Evolutionary conservation across 164 flowering plant species (phyloP).

Genomic region (Chloranthus sessilifolius): DNA sequence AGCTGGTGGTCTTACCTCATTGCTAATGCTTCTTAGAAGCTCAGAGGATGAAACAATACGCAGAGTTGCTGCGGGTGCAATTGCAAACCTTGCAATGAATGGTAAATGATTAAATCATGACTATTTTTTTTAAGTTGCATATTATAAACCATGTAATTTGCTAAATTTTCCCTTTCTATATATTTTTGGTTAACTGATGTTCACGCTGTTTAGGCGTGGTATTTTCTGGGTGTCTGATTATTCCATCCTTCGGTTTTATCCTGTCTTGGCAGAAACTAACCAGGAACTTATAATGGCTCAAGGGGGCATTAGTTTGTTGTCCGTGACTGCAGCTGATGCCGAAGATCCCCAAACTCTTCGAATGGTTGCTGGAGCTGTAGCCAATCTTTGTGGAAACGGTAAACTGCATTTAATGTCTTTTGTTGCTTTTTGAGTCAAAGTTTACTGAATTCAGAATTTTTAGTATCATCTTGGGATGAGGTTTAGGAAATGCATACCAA

Average conservation of each 20-base stretch:
- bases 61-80: slow-evolving; percentile 96
- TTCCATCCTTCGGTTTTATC: neutral
- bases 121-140: no score
- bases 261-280: slow-evolving; percentile 62
- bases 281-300: slow-evolving; percentile 96
- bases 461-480: no score
- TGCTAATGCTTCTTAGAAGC: slow-evolving; percentile 75
- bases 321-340: slow-evolving; percentile 73
- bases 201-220: no score
- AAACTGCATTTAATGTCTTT: slow-evolving; percentile 17
- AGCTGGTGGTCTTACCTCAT: slow-evolving; percentile 90
- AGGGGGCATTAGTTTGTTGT: slow-evolving; percentile 79
- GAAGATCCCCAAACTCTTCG: slow-evolving; percentile 97
- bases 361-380: slow-evolving; percentile 99
- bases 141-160: no score
- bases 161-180: no score
- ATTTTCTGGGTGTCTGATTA: neutral
- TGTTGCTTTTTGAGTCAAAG: neutral
- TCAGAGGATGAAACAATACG: slow-evolving; percentile 82
- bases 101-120: slow-evolving; percentile 38
- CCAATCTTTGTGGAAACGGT: slow-evolving; percentile 99
- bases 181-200: no score
- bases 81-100: slow-evolving; percentile 97
- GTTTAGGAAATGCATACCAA: no score
- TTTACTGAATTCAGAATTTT: neutral